Evolutionary conservation across 441 rosid genomes (phyloP), one percentile per base, ranked within the genome.

Genomic region (Bocquillonia castaneifolia): DNA sequence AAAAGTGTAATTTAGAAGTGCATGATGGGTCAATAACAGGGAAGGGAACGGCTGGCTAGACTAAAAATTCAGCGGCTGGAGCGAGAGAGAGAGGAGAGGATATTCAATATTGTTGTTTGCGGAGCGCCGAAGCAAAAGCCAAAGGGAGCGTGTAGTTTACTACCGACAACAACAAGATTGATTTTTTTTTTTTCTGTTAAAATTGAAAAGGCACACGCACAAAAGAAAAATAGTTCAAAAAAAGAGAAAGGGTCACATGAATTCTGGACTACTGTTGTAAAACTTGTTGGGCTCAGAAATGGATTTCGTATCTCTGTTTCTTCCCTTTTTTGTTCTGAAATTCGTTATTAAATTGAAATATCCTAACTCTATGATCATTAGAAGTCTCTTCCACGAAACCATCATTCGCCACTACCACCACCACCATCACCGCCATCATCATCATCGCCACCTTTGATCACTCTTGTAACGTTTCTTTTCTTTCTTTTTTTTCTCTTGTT

Each of bases 321-420:
- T 77, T 22, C 86, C 84, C 10, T 81, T 83, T 76, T 78, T 82
- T 69, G 67, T 83, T 70, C 68, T 83, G 56, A 85, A 83, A 60
- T 34, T 80, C 13, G 78, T 82, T 39, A 59, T 83, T 61, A 80
- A 80, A 72, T 68, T 83, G 51, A 83, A 83, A 68, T 72, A 72
- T 66, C 81, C 74, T 0, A 75, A 79, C 40, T 74, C 82, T 66
- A 75, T 78, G 67, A 80, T 77, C 75, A 78, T 78, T 50, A 77
- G 70, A 44, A 82, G 77, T 78, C 74, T 79, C 82, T 77, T 84
- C 74, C 80, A 78, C 75, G 84, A 81, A 34, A 79, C 78, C 69
- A 69, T 79, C 69, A 56, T 71, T 66, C 61, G 50, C 55, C 68
- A 45, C 62, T 59, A 64, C 55, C 22, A 47, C 66, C 77, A 54